Evolutionary conservation across 257 asterid species (phyloP), one percentile per base, ranked within the genome.

Genomic region (Solanum pimpinellifolium): DNA sequence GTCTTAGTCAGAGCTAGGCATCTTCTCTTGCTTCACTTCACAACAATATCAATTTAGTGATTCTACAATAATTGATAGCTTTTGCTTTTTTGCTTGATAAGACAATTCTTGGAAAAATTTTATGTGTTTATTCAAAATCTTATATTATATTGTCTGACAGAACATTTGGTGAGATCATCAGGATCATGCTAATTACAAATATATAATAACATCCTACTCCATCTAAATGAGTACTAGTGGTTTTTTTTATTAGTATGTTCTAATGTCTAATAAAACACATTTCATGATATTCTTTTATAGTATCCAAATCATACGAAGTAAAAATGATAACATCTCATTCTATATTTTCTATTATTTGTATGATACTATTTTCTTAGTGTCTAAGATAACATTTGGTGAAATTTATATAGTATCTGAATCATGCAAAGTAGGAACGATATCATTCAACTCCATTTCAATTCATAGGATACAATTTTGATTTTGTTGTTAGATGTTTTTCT

Each of bases 1-100:
- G 87, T 89, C 91, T 89, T 87, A 60, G 46, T 47, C 85, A 80
- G 68, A 47, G 5, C 81, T 21, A 37, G 84, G 18, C 84, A 46
- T 29, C 68, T 47, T 47, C 68, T 80, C 84, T 80, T 80, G 84
- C 66, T 47, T 80, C 68, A 9, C 16, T 46, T 29, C 68, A 29
- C 44, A 47, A 80, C 85, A 80, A 80, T 47, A 47, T 80, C 69
- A 49, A 47, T 80, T 80, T 42, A 41, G 83, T 76, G 83, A 41
- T 76, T 76, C 83, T 76, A 49, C 69, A 80, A 80, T 80, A 47
- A 80, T 47, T 80, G 44, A 49, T 0, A 27, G 41, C 44, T 47
- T 80, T 47, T 46, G 44, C 68, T 80, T 80, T 78, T 29, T 47
- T 44, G 33, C 66, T 80, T 80, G 85, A 80, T 11, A 27, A 47